A percentile compares a stretch with the other conserved stretches of the same genome.
phyloP scores from a whole-genome alignment of 2,329 filamentous ascomycete genomes.

The Colletotrichum falcatum region DNA sequence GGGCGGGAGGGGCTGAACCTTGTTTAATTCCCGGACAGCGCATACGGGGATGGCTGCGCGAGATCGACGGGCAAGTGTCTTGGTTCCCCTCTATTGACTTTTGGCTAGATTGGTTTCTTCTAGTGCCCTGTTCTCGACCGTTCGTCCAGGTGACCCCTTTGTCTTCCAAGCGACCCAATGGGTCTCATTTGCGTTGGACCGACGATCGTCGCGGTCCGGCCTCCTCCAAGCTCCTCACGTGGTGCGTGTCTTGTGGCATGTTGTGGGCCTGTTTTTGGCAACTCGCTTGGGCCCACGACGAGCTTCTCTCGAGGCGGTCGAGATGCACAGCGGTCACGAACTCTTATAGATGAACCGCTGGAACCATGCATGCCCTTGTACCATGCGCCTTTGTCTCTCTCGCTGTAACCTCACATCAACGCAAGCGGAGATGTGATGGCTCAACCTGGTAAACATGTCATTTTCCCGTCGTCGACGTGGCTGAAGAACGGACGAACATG shows the following conservation, averaged over 20 bases:
- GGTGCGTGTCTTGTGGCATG: constrained; percentile 16
- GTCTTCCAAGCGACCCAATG: constrained; percentile 27
- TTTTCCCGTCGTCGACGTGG: neutral
- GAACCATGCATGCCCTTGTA: constrained; percentile 2
- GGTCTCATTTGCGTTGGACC: neutral
- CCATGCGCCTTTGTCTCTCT: neutral
- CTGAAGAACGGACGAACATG: constrained; percentile 23
- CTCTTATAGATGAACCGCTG: constrained; percentile 15
- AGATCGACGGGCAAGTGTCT: constrained; percentile 24
- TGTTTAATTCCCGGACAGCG: constrained; percentile 34
- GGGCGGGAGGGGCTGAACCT: constrained; percentile 39
- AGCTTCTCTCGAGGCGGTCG: neutral
- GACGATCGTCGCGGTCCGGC: constrained; percentile 6
- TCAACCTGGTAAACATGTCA: constrained; percentile 8
- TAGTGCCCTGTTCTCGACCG: neutral
- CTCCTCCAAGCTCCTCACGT: constrained; percentile 15
- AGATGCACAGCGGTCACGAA: constrained; percentile 22
- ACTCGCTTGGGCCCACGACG: neutral
- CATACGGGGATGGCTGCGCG: constrained; percentile 27
- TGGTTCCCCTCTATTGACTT: constrained; percentile 13
- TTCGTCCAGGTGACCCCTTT: constrained; percentile 17
- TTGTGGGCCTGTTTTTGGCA: neutral
- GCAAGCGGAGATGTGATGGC: neutral
- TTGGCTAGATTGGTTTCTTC: constrained; percentile 3
- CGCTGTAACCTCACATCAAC: constrained; percentile 21